A percentile compares a stretch with the other conserved stretches of the same genome.
phyloP scores from a whole-genome alignment of 1,139 yeast species.

The Scheffersomyces lignicola region DNA sequence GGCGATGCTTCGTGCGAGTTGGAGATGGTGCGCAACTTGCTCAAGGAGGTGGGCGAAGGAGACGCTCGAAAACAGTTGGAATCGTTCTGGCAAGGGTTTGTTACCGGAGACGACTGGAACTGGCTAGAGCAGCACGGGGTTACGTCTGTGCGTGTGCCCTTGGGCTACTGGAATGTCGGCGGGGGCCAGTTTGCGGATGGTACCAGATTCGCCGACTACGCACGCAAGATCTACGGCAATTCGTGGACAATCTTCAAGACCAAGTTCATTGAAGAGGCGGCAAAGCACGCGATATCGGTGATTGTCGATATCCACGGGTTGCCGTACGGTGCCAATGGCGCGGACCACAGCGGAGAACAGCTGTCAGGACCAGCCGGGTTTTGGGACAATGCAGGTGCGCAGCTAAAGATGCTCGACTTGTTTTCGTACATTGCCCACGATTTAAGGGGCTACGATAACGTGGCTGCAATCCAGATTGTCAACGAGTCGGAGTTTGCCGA shows the following conservation, averaged over 20 bases:
- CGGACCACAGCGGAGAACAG: constrained; percentile 76
- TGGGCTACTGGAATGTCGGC: constrained; percentile 86
- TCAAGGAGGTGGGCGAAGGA: constrained; percentile 51
- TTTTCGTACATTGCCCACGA: constrained; percentile 66
- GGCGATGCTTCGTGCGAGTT: constrained; percentile 50
- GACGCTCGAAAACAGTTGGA: constrained; percentile 59
- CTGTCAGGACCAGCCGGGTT: constrained; percentile 56
- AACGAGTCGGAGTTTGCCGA: constrained; percentile 76
- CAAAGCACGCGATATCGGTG: constrained; percentile 60
- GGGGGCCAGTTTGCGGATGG: constrained; percentile 59
- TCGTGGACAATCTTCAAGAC: constrained; percentile 68
- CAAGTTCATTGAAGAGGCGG: constrained; percentile 56
- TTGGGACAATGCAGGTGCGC: constrained; percentile 53
- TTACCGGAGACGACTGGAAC: constrained; percentile 72
- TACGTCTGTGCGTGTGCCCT: constrained; percentile 77
- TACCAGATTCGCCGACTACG: constrained; percentile 60
- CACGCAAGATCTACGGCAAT: constrained; percentile 53
- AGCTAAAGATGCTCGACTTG: constrained; percentile 48
- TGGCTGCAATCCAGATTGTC: constrained; percentile 79
- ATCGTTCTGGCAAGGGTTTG: constrained; percentile 67
- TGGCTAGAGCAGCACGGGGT: constrained; percentile 69
- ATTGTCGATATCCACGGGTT: constrained; percentile 84
- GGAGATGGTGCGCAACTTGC: constrained; percentile 60
- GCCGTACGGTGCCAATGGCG: constrained; percentile 90
- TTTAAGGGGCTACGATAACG: constrained; percentile 56